Base-by-base conservation (phyloP, 129 eudicot species). In the Centrapalus pauciflorus region DNA sequence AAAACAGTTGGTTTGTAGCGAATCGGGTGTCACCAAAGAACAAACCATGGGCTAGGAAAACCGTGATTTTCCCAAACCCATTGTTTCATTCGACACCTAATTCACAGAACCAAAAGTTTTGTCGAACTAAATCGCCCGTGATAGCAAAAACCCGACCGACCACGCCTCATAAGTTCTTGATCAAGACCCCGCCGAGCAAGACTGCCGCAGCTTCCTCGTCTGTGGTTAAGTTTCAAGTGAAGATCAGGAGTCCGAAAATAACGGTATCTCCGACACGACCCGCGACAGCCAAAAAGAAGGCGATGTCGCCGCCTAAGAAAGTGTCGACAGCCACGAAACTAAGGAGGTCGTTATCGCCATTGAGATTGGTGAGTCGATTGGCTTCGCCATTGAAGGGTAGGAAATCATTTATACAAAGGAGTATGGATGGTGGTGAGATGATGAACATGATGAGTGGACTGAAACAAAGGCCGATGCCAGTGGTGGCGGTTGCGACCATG, bases 131-230 rank as follows among this genome's bases (percentile, higher is more conserved):
- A 61, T 89, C 97, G 7, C 95, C 97, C 2, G 70, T 86, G 66
- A 76, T 86, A 8, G 55, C 83, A 1, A 80, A 60, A 67, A 82
- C 23, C 61, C 76, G 51, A 5, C 87, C 74, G 30, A 78, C 84
- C 32, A 80, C 83, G 5, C 97, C 99, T 1, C 99, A 94, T 40
- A 94, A 89, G 86, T 94, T 94, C 70, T 66, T 94, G 90, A 79
- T 94, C 56, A 94, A 84, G 69, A 75, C 79, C 5, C 79, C 74
- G 25, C 79, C 79, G 8, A 7, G 38, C 28, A 43, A 28, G 71
- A 43, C 63, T 3, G 38, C 69, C 13, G 34, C 64, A 4, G 19
- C 55, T 10, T 79, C 89, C 17, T 45, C 84, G 5, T 61, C 90
- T 0, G 70, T 41, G 10, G 77, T 63, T 10, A 82, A 79, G 75